Evolutionary conservation across 2,329 filamentous ascomycete genomes (phyloP).

Genomic region (Trichophyton schoenleinii): DNA sequence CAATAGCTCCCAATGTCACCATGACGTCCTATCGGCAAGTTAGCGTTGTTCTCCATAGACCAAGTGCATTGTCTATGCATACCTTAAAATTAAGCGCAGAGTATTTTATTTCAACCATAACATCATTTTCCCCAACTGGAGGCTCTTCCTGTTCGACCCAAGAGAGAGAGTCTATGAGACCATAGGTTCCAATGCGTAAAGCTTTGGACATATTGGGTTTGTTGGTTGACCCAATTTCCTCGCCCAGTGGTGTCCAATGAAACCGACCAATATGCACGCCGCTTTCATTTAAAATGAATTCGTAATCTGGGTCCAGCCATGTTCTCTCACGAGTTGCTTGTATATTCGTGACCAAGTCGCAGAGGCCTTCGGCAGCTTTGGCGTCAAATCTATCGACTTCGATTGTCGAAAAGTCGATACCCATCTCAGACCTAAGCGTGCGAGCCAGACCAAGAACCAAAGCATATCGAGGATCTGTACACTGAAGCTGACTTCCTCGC

Average conservation of each 20-base stretch:
- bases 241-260: constrained; percentile 5
- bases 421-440: constrained; percentile 4
- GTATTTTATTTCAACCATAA: background rate
- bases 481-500: background rate
- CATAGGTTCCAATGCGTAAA: background rate
- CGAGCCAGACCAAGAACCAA: constrained; percentile 5
- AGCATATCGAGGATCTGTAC: constrained; percentile 6
- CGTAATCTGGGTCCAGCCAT: background rate
- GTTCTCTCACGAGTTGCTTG: too few relatives aligned
- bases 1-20: background rate
- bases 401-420: constrained; percentile 4
- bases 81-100: background rate
- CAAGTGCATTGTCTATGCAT: background rate
- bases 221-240: background rate
- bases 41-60: background rate
- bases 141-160: background rate
- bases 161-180: background rate
- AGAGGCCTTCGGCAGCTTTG: too few relatives aligned
- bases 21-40: background rate
- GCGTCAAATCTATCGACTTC: constrained; percentile 4
- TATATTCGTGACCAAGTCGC: too few relatives aligned
- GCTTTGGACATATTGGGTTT: background rate
- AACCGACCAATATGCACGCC: background rate
- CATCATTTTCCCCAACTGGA: background rate
- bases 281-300: background rate